Conservation (phyloP, 2,329 filamentous ascomycete genomes). For the Botrytis medusae region DNA sequence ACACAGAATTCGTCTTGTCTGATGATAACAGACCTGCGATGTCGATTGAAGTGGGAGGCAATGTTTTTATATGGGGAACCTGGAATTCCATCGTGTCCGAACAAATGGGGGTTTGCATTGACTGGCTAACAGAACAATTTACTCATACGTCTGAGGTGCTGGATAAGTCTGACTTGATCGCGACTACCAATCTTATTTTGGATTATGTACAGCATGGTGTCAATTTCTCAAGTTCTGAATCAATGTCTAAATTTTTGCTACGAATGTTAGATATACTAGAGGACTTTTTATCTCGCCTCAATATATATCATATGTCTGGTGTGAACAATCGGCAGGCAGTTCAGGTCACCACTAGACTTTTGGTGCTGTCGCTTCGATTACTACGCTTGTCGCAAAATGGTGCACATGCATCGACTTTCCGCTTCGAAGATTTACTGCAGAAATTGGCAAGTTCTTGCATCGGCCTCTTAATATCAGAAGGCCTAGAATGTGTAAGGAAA, state of each 20-base stretch:
- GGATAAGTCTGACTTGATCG: conserved; percentile 22
- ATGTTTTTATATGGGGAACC: conserved; percentile 52
- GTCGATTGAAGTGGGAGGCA: conserved; percentile 50
- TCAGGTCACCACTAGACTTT: conserved; percentile 28
- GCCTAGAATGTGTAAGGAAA: conserved; percentile 46
- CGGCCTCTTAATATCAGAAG: conserved; percentile 45
- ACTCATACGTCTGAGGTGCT: conserved; percentile 9
- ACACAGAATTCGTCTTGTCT: conserved; percentile 33
- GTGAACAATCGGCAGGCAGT: conserved; percentile 19
- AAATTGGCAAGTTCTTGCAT: conserved; percentile 44
- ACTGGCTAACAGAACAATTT: conserved; percentile 54
- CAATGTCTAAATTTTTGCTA: conserved; percentile 31
- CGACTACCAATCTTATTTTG: conserved; percentile 31
- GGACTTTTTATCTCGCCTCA: conserved; percentile 32
- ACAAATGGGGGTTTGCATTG: conserved; percentile 60
- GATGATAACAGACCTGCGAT: conserved; percentile 35
- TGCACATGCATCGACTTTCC: conserved; percentile 33
- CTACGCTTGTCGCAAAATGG: conserved; percentile 45
- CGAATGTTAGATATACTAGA: conserved; percentile 36
- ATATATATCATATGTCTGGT: background rate
- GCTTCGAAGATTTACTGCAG: conserved; percentile 52
- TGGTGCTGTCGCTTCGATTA: conserved; percentile 44
- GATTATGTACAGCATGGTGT: conserved; percentile 37
- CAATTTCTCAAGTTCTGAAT: conserved; percentile 26
- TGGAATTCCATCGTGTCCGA: conserved; percentile 62